These are phyloP conservation scores for Beauveria scarabaeidicola DNA, from an alignment of 2,329 filamentous ascomycete species.

Conservation along the genomic window DNA sequence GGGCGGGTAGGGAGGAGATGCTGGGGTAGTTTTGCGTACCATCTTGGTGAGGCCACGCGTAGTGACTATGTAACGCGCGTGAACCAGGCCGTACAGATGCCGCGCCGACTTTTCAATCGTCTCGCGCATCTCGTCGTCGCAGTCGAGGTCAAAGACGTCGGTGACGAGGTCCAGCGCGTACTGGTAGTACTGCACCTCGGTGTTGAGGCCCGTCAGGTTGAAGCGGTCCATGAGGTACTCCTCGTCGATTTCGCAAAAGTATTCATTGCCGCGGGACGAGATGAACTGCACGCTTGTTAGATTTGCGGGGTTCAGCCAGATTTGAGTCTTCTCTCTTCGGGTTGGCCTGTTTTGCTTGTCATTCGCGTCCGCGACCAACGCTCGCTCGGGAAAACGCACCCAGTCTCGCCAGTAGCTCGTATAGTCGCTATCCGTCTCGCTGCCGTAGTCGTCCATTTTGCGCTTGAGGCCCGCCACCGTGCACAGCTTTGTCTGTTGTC, in stretches of 20 bases:
- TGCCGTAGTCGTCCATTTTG: slow-evolving; percentile 91
- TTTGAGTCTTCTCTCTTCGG: no score
- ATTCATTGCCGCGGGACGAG: slow-evolving; percentile 93
- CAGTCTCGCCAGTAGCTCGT: slow-evolving; percentile 99
- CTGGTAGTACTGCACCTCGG: slow-evolving; percentile 97
- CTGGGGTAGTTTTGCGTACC: slow-evolving; percentile 46
- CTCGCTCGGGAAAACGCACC: slow-evolving; percentile 49
- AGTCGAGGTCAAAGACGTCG: slow-evolving; percentile 96
- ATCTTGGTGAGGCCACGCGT: slow-evolving; percentile 91
- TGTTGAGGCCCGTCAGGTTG: slow-evolving; percentile 94
- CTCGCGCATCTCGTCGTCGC: slow-evolving; percentile 96
- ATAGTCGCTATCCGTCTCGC: slow-evolving; percentile 97
- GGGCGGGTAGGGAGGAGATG: neutral
- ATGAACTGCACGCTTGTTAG: slow-evolving; percentile 62
- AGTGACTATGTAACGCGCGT: slow-evolving; percentile 94
- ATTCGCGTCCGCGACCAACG: neutral
- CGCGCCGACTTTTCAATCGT: slow-evolving; percentile 95
- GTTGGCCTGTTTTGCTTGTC: no score
- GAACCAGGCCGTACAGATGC: slow-evolving; percentile 91
- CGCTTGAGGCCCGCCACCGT: slow-evolving; percentile 5
- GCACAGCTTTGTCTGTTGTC: neutral
- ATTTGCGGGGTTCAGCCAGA: neutral
- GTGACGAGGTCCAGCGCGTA: slow-evolving; percentile 96
- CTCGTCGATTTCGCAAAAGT: slow-evolving; percentile 99
- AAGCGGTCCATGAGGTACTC: slow-evolving; percentile 97